These are phyloP conservation scores for Pyrus bretschneideri DNA, from an alignment of 306 rosid genomes.

Conservation along the genomic window DNA sequence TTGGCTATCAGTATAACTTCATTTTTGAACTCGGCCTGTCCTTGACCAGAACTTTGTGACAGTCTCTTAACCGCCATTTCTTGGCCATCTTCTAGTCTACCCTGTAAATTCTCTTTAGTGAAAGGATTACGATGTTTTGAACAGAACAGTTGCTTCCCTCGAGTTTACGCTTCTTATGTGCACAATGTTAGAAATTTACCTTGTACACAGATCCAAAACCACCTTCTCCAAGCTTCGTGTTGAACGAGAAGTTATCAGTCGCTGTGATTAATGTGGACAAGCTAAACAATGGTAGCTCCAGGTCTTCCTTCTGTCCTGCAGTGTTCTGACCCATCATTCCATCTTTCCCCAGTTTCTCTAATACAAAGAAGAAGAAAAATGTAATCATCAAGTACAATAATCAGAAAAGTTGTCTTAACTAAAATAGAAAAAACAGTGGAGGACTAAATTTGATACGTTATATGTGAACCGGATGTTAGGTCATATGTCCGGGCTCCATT, in stretches of 20 bases:
- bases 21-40: slow-evolving; percentile 37
- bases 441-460: not conserved
- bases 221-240: slow-evolving; percentile 36
- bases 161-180: not conserved
- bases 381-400: not conserved
- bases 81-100: slow-evolving; percentile 32
- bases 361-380: not conserved
- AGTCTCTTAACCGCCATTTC: slow-evolving; percentile 53
- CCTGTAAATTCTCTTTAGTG: slow-evolving; percentile 18
- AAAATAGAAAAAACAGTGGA: not conserved
- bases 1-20: slow-evolving; percentile 39
- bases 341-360: not conserved
- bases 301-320: slow-evolving; percentile 11
- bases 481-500: not conserved
- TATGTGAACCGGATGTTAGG: not conserved
- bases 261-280: slow-evolving; percentile 28
- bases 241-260: slow-evolving; percentile 27
- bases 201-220: slow-evolving; percentile 48
- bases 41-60: slow-evolving; percentile 38
- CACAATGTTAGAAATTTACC: slow-evolving; percentile 13
- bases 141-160: not conserved
- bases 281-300: slow-evolving; percentile 29
- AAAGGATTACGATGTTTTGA: not conserved
- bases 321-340: not conserved
- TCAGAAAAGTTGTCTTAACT: not conserved